Base-by-base conservation (phyloP, 305 asterid species). In the Caryopteris hybrid region DNA sequence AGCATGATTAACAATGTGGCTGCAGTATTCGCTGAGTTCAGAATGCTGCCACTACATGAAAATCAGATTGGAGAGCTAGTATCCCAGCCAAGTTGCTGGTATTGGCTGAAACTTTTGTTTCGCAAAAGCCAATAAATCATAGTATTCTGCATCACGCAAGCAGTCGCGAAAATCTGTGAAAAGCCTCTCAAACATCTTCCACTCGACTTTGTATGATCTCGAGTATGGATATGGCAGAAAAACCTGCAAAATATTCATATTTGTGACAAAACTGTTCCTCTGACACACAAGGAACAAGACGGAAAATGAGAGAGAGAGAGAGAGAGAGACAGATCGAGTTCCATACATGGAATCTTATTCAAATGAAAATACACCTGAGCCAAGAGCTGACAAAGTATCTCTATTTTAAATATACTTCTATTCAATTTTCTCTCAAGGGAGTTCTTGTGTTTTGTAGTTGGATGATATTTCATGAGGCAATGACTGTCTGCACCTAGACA, bases 161-260 rank as follows among this genome's bases (percentile, higher is more conserved):
- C 91, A 85, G 77, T 89, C 91, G 0, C 94, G 87, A 58, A 89
- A 86, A 77, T 89, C 96, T 14, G 91, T 86, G 54, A 85, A 85
- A 18, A 89, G 84, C 72, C 89, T 81, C 61, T 89, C 94, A 13
- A 83, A 89, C 55, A 86, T 82, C 78, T 81, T 85, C 88, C 90
- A 83, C 78, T 83, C 87, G 23, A 89, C 94, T 77, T 81, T 80
- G 78, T 77, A 81, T n/a, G 90, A 83, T 71, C 87, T 83, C 4
- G 94, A 75, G 72, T 88, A 86, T 53, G 94, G 93, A 76, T 78
- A 80, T 6, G 88, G 78, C 33, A 89, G 68, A 73, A 86, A 83
- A 9, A 85, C 84, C 96, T 89, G 85, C 73, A 60, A 55, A 34
- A 50, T n/a, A 45, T 47, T 27, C 38, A 47, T 50, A 27, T 48